phyloP scores from a whole-genome alignment of 1,284 basidiomycete species.

The Pyrrhoderma noxium region DNA sequence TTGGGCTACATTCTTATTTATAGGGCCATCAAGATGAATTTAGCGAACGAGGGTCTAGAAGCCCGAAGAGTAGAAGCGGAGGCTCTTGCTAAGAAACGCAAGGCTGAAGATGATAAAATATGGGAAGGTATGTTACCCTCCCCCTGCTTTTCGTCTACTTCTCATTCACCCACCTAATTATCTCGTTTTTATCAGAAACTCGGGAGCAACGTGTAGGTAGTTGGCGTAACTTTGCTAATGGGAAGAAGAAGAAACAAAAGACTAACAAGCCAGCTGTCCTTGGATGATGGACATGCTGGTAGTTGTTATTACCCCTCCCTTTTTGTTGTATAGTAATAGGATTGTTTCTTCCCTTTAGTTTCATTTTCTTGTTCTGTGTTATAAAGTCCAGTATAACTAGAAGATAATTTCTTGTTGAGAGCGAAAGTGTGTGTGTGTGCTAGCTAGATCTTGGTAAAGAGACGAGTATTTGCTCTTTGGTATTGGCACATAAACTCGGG shows the following conservation, averaged over 20 bases:
- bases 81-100: slow-evolving; percentile 62
- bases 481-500: no score
- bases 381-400: no score
- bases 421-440: no score
- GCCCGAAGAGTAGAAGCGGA: slow-evolving; percentile 81
- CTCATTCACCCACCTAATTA: neutral
- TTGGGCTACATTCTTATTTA: slow-evolving; percentile 6
- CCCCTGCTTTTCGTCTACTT: neutral
- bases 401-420: no score
- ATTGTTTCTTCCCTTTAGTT: no score
- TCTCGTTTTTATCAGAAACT: slow-evolving; percentile 38
- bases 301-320: no score
- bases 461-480: no score
- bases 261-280: slow-evolving; percentile 37
- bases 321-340: neutral
- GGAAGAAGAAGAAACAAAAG: slow-evolving; percentile 69
- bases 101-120: slow-evolving; percentile 70
- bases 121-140: slow-evolving; percentile 63
- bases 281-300: no score
- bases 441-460: no score
- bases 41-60: slow-evolving; percentile 79
- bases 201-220: slow-evolving; percentile 76
- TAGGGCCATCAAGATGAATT: slow-evolving; percentile 78
- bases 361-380: no score
- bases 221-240: slow-evolving; percentile 63